Base-by-base conservation (phyloP, 345 rosid genomes). In the Populus pruinosa region DNA sequence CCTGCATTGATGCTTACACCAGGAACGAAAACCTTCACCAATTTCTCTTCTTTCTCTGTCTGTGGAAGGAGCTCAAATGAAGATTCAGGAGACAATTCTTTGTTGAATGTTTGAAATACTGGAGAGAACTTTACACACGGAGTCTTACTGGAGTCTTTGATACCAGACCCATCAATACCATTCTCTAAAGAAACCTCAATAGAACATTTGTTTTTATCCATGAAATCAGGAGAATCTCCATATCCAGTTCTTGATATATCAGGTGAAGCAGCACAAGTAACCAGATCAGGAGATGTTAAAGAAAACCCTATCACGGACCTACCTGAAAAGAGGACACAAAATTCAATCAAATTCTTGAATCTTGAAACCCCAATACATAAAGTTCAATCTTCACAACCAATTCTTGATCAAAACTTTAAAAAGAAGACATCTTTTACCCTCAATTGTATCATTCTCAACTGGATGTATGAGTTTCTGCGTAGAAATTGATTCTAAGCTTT, bases 131-230 rank as follows among this genome's bases (percentile, higher is more conserved):
- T 90, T 21, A 93, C 98, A 62, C 84, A 70, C 33, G 83, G 89
- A 31, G 76, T 76, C 74, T 76, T 91, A 31, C 75, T 83, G 74
- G 78, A 69, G 31, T 76, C 76, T 1, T 66, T 78, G n/a, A 39
- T 38, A 72, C 70, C 36, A 21, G 90, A 81, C 21, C 85, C 89
- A 56, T 85, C 75, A 62, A 93, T 86, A 53, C 98, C 97, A 73
- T 90, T 86, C 81, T 93, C 93, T 55, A 96, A 83, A 75, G 98
- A 96, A 72, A 96, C 89, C 85, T 95, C 94, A 73, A 87, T 72
- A 2, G 89, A 88, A 67, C 68, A 68, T 73, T 79, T 82, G 14
- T 35, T 76, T 49, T 67, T 80, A 67, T 82, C 63, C 69, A 68
- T 35, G 20, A 87, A 78, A 8, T 90, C 90, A 14, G 92, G 87